Conservation (phyloP, 2,329 filamentous ascomycete species). For the Didymella exigua region DNA sequence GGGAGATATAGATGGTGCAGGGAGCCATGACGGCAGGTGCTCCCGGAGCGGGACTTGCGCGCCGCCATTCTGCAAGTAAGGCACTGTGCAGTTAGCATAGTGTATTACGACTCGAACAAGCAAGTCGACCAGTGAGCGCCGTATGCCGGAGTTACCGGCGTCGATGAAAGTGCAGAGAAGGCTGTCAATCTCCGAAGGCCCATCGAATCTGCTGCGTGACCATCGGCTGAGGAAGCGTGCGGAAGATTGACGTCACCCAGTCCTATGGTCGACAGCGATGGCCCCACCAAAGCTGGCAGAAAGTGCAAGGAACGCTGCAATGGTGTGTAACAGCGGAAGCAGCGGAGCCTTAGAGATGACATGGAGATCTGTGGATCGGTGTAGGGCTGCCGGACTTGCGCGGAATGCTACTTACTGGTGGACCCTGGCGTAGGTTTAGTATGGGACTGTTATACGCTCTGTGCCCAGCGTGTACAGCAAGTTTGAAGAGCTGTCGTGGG, state of each 20-base stretch:
- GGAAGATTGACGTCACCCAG: conserved; percentile 29
- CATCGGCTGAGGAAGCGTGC: conserved; percentile 25
- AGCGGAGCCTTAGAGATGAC: conserved; percentile 13
- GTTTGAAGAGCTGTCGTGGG: background rate
- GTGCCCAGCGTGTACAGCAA: conserved; percentile 23
- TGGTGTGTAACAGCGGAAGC: conserved; percentile 11
- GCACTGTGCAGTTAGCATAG: conserved; percentile 43
- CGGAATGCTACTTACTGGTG: conserved; percentile 18
- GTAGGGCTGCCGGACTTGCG: conserved; percentile 10
- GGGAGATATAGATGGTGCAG: conserved; percentile 29
- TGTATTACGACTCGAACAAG: conserved; percentile 22
- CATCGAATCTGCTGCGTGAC: conserved; percentile 13
- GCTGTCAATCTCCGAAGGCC: conserved; percentile 12
- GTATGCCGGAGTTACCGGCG: conserved; percentile 35
- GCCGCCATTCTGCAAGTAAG: conserved; percentile 43
- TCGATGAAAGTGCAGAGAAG: conserved; percentile 30
- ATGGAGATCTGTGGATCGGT: conserved; percentile 11
- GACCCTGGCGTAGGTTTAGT: background rate
- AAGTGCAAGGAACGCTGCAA: conserved; percentile 4
- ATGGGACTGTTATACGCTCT: conserved; percentile 48
- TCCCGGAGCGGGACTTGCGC: conserved; percentile 43
- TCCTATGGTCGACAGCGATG: background rate
- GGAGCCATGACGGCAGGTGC: conserved; percentile 33
- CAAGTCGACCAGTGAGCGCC: conserved; percentile 8
- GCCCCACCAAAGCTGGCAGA: conserved; percentile 20